phyloP scores from a whole-genome alignment of 768 basidiomycete genomes.

The Podaxis rugospora region DNA sequence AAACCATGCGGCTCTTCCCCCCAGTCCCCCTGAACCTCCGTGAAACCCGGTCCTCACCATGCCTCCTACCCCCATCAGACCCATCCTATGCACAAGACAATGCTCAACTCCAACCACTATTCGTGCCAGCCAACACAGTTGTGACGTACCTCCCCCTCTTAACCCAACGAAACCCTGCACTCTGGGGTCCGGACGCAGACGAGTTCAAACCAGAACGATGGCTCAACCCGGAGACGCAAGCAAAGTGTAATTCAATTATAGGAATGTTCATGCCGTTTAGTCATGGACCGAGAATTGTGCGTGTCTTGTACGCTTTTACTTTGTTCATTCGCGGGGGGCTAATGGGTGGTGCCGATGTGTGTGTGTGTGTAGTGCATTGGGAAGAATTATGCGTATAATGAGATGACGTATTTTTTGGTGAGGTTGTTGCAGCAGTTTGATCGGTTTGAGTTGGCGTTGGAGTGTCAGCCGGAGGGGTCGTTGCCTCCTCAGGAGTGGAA shows the following conservation, averaged over 20 bases:
- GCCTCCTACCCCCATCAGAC: constrained; percentile 50
- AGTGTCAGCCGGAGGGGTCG: constrained; percentile 60
- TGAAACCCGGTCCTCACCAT: constrained; percentile 45
- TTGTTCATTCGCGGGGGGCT: background rate
- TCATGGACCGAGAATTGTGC: constrained; percentile 57
- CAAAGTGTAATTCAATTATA: constrained; percentile 50
- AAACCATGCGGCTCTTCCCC: constrained; percentile 73
- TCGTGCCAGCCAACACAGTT: constrained; percentile 53
- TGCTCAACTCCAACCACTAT: constrained; percentile 36
- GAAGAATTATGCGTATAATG: constrained; percentile 74
- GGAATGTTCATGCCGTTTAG: constrained; percentile 74
- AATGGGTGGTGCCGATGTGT: background rate
- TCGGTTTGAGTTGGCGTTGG: constrained; percentile 52
- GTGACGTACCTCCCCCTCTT: constrained; percentile 60
- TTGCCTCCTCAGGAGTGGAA: constrained; percentile 60
- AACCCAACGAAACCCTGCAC: constrained; percentile 57
- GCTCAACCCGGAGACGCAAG: constrained; percentile 54
- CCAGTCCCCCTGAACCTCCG: constrained; percentile 74
- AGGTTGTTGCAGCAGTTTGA: constrained; percentile 63
- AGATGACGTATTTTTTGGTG: constrained; percentile 69
- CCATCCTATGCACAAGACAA: constrained; percentile 30
- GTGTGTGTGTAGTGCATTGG: constrained; percentile 50
- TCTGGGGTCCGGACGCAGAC: constrained; percentile 77
- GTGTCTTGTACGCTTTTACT: constrained; percentile 13
- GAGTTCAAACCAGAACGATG: constrained; percentile 79